Conservation (phyloP, 768 basidiomycete species). For the Termitomyces sp. region DNA sequence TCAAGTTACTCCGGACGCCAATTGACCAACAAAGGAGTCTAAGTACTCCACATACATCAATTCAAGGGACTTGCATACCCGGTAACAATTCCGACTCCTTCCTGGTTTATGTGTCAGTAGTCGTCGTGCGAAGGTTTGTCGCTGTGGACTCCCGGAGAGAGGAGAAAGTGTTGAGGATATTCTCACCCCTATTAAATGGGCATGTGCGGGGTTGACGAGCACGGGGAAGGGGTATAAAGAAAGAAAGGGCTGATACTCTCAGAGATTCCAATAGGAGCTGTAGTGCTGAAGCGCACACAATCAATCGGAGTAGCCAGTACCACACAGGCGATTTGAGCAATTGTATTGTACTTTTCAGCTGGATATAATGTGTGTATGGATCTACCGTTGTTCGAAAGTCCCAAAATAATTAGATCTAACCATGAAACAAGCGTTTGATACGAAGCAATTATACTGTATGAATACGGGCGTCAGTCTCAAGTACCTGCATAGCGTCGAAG, state of each 20-base stretch:
- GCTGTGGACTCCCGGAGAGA: no score
- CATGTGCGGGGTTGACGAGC: neutral
- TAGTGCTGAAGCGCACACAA: neutral
- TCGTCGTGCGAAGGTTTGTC: constrained; percentile 4
- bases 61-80: no score
- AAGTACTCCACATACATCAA: constrained; percentile 12
- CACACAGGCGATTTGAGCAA: neutral
- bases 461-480: neutral
- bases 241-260: no score
- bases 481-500: neutral
- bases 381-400: neutral
- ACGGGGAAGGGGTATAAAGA: neutral
- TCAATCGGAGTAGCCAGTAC: neutral
- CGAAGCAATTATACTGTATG: neutral
- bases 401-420: neutral
- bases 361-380: neutral
- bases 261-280: no score
- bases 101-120: constrained; percentile 8
- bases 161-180: no score
- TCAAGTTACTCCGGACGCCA: no score
- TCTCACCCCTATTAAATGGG: neutral
- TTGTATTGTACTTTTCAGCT: neutral
- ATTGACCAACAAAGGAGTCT: no score
- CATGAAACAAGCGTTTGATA: neutral
- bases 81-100: no score